Base-by-base conservation (phyloP, 202 grass and related monocot species). In the Cymbopogon flexuosus region DNA sequence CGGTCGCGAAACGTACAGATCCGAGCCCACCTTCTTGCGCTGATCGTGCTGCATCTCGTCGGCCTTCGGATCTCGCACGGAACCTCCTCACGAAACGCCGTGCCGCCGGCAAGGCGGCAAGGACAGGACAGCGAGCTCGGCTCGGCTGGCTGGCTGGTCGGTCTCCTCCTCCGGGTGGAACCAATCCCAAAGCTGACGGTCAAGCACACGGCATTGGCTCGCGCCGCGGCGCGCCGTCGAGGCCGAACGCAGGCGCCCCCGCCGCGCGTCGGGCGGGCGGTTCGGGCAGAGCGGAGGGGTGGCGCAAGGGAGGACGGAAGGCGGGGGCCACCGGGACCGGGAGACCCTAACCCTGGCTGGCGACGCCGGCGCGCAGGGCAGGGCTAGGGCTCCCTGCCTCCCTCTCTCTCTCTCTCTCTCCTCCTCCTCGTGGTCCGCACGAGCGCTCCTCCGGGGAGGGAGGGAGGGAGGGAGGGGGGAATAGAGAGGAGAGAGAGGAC, bases 41-140 rank as follows among this genome's bases (percentile, higher is more conserved):
- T 93, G 96, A 83, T 93, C 96, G 88, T 93, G 88, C 92, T 98
- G 92, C 96, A 98, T 98, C 87, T 84, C 79, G 75, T 22, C 31
- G 67, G 62, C 22, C 35, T 6, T 19, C 85, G 86, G 83, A 93
- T 93, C 88, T 80, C 82, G 84, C 42, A 46, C 73, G 10, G 18
- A 83, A 75, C 24, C 66, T 75, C 85, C 74, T 72, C 10, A 65
- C 68, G 61, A 79, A 72, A 68, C 49, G 37, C 72, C 46, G 40
- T 52, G 8, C 65, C 41, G 58, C 46, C 51, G 36, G 36, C 36
- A 39, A 39, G n/a, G n/a, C n/a, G n/a, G n/a, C n/a, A 6, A 16
- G 21, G 43, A 1, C 2, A 33, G 59, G 23, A 45, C 52, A 31
- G 42, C 18, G 61, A 31, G 46, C 14, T 4, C 36, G 57, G 72